Conservation (phyloP, 2,329 filamentous ascomycete genomes). For the Colletotrichum theobromicola region DNA sequence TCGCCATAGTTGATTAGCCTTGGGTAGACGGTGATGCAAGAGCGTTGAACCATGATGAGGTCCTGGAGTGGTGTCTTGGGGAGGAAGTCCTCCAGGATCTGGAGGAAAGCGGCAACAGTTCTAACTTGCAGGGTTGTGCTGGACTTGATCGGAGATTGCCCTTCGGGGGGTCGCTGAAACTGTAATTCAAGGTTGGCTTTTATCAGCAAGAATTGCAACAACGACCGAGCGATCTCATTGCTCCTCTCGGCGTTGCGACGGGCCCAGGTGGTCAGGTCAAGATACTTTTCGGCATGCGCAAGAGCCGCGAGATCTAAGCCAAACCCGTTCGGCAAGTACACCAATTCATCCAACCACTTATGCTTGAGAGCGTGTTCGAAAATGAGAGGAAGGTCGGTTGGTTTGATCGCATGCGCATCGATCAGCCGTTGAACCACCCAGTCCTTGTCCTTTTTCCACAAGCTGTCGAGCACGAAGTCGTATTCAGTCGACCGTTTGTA, state of each 20-base stretch:
- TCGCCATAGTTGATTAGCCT: constrained; percentile 96
- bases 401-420: constrained; percentile 78
- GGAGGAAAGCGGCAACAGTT: constrained; percentile 81
- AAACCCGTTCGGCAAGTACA: constrained; percentile 81
- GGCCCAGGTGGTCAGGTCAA: constrained; percentile 84
- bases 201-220: constrained; percentile 82
- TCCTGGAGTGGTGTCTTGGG: constrained; percentile 66
- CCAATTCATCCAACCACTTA: constrained; percentile 82
- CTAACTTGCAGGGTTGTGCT: constrained; percentile 83
- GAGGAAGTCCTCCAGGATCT: constrained; percentile 76
- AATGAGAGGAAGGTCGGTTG: constrained; percentile 47
- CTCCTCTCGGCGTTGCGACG: constrained; percentile 71
- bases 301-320: constrained; percentile 86
- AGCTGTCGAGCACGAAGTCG: constrained; percentile 87
- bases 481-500: constrained; percentile 78
- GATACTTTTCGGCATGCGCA: constrained; percentile 79
- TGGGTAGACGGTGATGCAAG: constrained; percentile 91
- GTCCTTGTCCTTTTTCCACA: constrained; percentile 88
- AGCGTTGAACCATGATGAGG: constrained; percentile 80
- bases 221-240: constrained; percentile 70
- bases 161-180: constrained; percentile 73
- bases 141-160: constrained; percentile 57
- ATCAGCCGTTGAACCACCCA: constrained; percentile 86
- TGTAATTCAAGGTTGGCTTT: constrained; percentile 83
- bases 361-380: constrained; percentile 76